Evolutionary conservation across 2,329 filamentous ascomycete species (phyloP), one percentile per base, ranked within the genome.

Genomic region (Exophiala sp.): DNA sequence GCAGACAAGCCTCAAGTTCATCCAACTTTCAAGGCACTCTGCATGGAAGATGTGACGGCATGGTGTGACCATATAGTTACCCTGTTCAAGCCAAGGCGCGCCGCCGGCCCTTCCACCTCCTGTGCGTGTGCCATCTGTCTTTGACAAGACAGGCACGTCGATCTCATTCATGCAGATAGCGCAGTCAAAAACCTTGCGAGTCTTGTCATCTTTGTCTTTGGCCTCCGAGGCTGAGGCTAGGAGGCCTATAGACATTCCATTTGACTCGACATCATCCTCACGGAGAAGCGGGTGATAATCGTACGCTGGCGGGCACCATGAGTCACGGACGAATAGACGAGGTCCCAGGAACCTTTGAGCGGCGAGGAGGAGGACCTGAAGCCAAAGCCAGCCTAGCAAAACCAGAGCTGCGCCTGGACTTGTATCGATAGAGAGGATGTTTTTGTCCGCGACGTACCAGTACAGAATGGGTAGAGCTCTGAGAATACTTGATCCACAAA

Each of bases 11-110:
- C 91, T 74, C 66, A 94, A 89, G 64, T 87, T 79, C 86, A 98
- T 93, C 93, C 93, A 97, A 32, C 88, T 89, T 70, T 97, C 91
- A 59, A 98, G 71, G 68, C 93, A 98, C 24, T 78, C 74, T 49
- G 83, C 93, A 65, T 98, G 93, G 66, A 98, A 98, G 42, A 97
- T 89, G 70, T 98, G 93, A 48, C 90, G 76, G 68, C 93, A 98
- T 41, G 93, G 93, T 50, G 93, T 98, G 18, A 97, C 88, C 93
- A 98, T 98, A 70, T 97, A 97, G 60, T 80, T 76, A 43, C 90
- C 79, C 53, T 91, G 76, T 24, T 86, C 86, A 59, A 97, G 75
- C 48, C 95, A 79, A 67, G 57, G 69, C 13, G 71, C 58, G 38
- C 71, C 66, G 22, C 69, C 64, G 52, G 65, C 64, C 58, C 66